A percentile compares a stretch with the other conserved stretches of the same genome.
Evolutionary conservation across 805 yeast species (phyloP).

Genomic region (Wickerhamomyces strasburgensis): DNA sequence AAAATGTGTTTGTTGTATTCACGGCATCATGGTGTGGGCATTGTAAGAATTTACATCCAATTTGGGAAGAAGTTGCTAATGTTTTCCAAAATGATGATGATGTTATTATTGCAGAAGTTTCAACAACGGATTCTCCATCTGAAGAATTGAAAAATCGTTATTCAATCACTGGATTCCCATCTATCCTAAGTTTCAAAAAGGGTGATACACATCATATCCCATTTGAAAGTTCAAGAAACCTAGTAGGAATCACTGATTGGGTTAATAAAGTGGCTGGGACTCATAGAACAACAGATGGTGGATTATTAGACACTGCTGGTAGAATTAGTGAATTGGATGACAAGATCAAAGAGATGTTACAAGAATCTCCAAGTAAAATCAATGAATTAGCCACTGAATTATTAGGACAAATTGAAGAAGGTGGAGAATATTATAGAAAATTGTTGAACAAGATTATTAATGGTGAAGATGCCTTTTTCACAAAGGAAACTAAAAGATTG

Average conservation of each 20-base stretch:
- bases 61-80: constrained; percentile 42
- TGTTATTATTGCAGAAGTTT: constrained; percentile 40
- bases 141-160: constrained; percentile 36
- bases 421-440: constrained; percentile 43
- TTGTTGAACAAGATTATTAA: constrained; percentile 39
- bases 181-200: constrained; percentile 40
- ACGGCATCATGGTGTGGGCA: constrained; percentile 55
- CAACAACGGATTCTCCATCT: constrained; percentile 38
- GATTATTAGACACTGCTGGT: constrained; percentile 26
- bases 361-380: constrained; percentile 19
- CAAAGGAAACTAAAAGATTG: constrained; percentile 40
- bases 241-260: constrained; percentile 49
- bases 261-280: constrained; percentile 38
- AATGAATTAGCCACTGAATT: constrained; percentile 28
- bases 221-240: constrained; percentile 36
- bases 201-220: constrained; percentile 29
- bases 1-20: constrained; percentile 28
- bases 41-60: constrained; percentile 45
- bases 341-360: constrained; percentile 24
- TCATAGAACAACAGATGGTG: constrained; percentile 34
- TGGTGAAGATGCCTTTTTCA: constrained; percentile 39
- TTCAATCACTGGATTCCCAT: constrained; percentile 44
- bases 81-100: constrained; percentile 35
- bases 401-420: constrained; percentile 23
- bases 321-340: constrained; percentile 15